Evolutionary conservation across 2,329 filamentous ascomycete genomes (phyloP), one percentile per base, ranked within the genome.

Genomic region (Stagonosporopsis tanaceti): DNA sequence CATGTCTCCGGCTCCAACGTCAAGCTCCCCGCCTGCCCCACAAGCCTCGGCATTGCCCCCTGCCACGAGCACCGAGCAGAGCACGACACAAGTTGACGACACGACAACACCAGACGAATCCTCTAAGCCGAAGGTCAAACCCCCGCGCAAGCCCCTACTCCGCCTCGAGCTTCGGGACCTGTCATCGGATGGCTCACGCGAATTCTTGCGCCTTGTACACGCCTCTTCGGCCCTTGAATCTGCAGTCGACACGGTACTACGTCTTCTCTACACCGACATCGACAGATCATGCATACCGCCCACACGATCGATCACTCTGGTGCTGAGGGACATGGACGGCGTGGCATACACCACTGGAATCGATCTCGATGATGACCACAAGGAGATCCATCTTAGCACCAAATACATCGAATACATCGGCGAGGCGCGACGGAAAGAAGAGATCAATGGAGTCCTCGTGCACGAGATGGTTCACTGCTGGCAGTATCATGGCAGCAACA

Each of bases 391-490:
- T 78, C 84, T 98, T 76, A 93, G 87, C 15, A 85, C 94, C 1
- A 79, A 83, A 44, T 97, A 97, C 79, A 87, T 97, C 65, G 69
- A 74, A 2, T 47, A 62, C 12, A 69, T 80, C 1, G 55, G 82
- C 0, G 68, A 72, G 20, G 60, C 64, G 4, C 64, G 75, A 14
- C 66, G 59, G 35, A 76, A 69, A 61, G 76, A 82, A 37, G 92
- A 98, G 78, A 87, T 97, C 57, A 79, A 85, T 17, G 95, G 95
- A 38, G 93, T 98, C 0, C 76, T 98, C 20, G 89, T 90, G 1
- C 94, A 98, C 74, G 94, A 98, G 78, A 88, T 97, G 60, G 94
- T 98, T 14, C 95, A 98, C 79, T 97, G 93, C 78, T 96, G 90
- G 78, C 94, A 98, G 76, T 90, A 91, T 77, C 89, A 92, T 66